Conservation (phyloP, 305 asterid genomes). For the Fraxinus angustifolia region DNA sequence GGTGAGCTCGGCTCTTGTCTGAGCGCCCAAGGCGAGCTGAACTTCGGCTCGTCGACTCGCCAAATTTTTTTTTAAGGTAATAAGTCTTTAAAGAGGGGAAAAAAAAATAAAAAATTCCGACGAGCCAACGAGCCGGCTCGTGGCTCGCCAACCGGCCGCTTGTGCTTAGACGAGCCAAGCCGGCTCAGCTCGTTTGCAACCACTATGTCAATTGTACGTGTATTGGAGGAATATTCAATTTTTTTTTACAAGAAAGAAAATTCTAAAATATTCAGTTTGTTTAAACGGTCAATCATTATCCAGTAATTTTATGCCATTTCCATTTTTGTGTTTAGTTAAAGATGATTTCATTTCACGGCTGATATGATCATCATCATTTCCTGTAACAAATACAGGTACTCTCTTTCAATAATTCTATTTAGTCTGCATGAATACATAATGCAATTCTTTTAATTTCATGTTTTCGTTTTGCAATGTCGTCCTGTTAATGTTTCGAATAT, state of each 20-base stretch:
- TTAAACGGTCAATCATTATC: constrained; percentile 30
- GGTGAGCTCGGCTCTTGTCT: too few relatives aligned
- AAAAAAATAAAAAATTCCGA: too few relatives aligned
- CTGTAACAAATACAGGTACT: background rate
- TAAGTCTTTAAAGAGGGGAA: too few relatives aligned
- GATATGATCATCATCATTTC: constrained; percentile 10
- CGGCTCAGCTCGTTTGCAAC: too few relatives aligned
- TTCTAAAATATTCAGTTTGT: constrained; percentile 32
- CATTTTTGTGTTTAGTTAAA: background rate
- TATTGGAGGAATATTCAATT: background rate
- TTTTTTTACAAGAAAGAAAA: constrained; percentile 7
- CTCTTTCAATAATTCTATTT: background rate
- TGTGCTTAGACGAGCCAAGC: too few relatives aligned
- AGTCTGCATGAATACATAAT: background rate
- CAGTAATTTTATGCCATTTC: constrained; percentile 20
- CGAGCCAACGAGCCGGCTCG: too few relatives aligned
- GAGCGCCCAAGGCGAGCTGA: too few relatives aligned
- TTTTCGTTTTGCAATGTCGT: background rate
- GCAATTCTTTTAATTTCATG: background rate
- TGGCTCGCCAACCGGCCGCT: too few relatives aligned
- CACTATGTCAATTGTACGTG: background rate
- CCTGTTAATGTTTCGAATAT: background rate
- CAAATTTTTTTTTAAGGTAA: too few relatives aligned
- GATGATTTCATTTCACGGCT: constrained; percentile 18
- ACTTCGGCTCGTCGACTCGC: too few relatives aligned